Conservation (phyloP, 2,329 filamentous ascomycete species). For the Raffaelea ambrosiae region DNA sequence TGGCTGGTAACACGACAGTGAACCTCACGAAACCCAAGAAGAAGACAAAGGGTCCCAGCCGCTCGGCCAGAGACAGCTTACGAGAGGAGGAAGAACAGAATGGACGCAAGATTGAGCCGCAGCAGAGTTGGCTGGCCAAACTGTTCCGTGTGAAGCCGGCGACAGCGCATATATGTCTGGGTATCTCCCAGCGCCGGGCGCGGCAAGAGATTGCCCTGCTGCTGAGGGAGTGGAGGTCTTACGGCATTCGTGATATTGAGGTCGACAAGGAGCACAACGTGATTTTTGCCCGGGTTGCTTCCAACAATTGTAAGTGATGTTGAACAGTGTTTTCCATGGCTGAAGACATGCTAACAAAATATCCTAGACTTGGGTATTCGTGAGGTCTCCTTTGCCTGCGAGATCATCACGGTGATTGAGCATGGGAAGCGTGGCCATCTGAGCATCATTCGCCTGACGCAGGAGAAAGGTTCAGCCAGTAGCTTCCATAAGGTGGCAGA, state of each 20-base stretch:
- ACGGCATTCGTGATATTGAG: constrained; percentile 71
- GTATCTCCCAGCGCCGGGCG: constrained; percentile 60
- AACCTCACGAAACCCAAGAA: constrained; percentile 8
- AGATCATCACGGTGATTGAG: constrained; percentile 84
- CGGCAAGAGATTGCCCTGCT: constrained; percentile 69
- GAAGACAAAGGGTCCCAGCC: neutral
- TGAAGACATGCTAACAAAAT: neutral
- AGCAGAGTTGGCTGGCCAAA: constrained; percentile 80
- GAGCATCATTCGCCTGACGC: constrained; percentile 76
- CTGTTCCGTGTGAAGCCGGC: constrained; percentile 86
- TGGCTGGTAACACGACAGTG: constrained; percentile 15
- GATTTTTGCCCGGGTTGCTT: constrained; percentile 68
- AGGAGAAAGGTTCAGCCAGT: constrained; percentile 84
- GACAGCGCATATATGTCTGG: constrained; percentile 65
- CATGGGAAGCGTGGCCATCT: constrained; percentile 69
- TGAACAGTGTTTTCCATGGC: neutral
- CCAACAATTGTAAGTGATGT: constrained; percentile 62
- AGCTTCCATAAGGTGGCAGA: constrained; percentile 80
- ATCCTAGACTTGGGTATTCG: constrained; percentile 68
- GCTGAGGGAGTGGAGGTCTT: constrained; percentile 70
- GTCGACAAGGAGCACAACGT: constrained; percentile 73
- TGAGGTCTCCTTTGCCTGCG: constrained; percentile 77
- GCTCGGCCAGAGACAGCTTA: no score
- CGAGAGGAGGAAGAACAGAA: constrained; percentile 21
- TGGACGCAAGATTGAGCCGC: constrained; percentile 53